phyloP scores from a whole-genome alignment of 2,329 filamentous ascomycete genomes.

The Penicillium hesseltinei region DNA sequence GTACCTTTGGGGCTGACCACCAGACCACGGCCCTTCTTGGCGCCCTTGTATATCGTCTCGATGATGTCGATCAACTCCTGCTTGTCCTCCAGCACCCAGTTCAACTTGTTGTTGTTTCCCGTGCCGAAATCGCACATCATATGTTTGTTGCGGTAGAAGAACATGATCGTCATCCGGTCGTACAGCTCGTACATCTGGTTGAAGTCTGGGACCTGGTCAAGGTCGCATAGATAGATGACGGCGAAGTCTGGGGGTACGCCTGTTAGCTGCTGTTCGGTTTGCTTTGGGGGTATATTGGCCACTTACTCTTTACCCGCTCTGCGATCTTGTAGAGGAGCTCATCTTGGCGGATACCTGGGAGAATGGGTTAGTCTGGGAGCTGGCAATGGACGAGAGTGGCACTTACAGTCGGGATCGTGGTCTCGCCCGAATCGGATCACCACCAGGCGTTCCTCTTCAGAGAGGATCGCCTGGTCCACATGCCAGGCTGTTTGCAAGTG shows the following conservation, averaged over 20 bases:
- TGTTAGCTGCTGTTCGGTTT: constrained; percentile 1
- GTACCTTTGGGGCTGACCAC: constrained; percentile 91
- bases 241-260: constrained; percentile 36
- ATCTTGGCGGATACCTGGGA: constrained; percentile 68
- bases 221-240: constrained; percentile 87
- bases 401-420: constrained; percentile 67
- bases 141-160: constrained; percentile 77
- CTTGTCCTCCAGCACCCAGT: constrained; percentile 95
- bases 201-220: constrained; percentile 87
- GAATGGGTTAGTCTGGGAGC: constrained; percentile 18
- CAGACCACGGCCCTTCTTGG: constrained; percentile 94
- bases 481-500: constrained; percentile 94
- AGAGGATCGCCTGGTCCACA: constrained; percentile 92
- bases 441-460: constrained; percentile 79
- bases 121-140: constrained; percentile 93
- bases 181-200: constrained; percentile 94
- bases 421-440: constrained; percentile 91
- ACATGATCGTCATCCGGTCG: constrained; percentile 84
- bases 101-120: constrained; percentile 98
- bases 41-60: constrained; percentile 96
- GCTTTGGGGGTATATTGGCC: constrained; percentile 47
- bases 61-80: constrained; percentile 98
- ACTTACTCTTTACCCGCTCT: constrained; percentile 74
- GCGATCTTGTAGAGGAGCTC: constrained; percentile 94
- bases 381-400: not conserved